Evolutionary conservation across 73 alveolate genomes (phyloP).

Genomic region (Paramecium biaurelia): DNA sequence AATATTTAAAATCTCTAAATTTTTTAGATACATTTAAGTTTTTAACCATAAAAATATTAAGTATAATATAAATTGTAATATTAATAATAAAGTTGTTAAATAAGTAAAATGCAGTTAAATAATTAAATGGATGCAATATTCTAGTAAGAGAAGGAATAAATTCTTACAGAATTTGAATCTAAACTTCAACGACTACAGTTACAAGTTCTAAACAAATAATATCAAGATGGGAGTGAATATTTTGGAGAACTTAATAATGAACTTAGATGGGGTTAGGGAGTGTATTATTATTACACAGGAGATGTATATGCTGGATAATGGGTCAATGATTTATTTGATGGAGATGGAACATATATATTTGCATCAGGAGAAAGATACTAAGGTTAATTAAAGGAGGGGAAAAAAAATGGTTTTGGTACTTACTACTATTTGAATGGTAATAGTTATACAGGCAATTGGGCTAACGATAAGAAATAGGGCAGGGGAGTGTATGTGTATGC

Average conservation of each 20-base stretch:
- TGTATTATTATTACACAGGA: slow-evolving; percentile 58
- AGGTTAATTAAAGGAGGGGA: slow-evolving; percentile 60
- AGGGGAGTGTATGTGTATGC: slow-evolving; percentile 52
- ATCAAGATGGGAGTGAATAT: slow-evolving; percentile 59
- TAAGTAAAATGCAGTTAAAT: slow-evolving; percentile 4
- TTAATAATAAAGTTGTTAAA: background rate
- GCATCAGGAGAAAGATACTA: slow-evolving; percentile 61
- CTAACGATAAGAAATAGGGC: slow-evolving; percentile 60
- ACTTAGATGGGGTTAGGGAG: slow-evolving; percentile 57
- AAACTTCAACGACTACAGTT: background rate
- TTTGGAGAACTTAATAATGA: slow-evolving; percentile 56
- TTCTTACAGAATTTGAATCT: background rate
- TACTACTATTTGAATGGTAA: slow-evolving; percentile 58
- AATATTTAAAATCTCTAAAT: too few species aligned
- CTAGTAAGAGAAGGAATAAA: slow-evolving; percentile 47
- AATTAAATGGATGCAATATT: background rate
- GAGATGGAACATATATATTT: slow-evolving; percentile 62
- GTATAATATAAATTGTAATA: background rate
- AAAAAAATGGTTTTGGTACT: slow-evolving; percentile 56
- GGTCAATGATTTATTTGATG: slow-evolving; percentile 62
- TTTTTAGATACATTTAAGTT: too few species aligned
- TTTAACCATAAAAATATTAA: too few species aligned
- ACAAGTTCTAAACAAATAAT: background rate
- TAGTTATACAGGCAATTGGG: slow-evolving; percentile 58
- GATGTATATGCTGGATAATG: slow-evolving; percentile 66